Base-by-base conservation (phyloP, 257 asterid species). In the Solanum dulcamara region DNA sequence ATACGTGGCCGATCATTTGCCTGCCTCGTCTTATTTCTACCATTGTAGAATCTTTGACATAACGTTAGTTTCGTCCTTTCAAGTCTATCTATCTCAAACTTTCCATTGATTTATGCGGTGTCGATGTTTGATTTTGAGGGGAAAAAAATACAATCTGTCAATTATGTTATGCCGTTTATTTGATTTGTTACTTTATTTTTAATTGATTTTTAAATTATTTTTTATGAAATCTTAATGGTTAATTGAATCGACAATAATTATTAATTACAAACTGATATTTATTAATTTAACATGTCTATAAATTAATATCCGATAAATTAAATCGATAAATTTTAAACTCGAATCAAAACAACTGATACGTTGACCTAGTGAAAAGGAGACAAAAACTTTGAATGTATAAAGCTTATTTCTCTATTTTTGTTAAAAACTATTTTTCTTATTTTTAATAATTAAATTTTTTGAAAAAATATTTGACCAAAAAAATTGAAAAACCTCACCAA, bases 221-320 rank as follows among this genome's bases (percentile, higher is more conserved):
- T 53, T 53, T 6, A 0, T 6, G 4, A 20, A 7, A 53, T 53
- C 2, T 53, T 18, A 0, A 18, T 53, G 20, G 4, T 4, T 53
- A 53, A 53, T 7, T 0, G 5, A 53, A 53, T 0, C 0, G 26
- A 20, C 20, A 53, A 53, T 18, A 18, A 53, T 10, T 0, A 53
- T 10, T 7, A 18, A 6, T 0, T 0, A 0, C 2, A 7, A 18
- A 53, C 0, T 0, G 1, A 53, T 51, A 53, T 53, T 53, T 20
- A 20, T 18, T 18, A 0, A 6, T 18, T 7, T 53, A 53, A 18
- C 20, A 1, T 53, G 0, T 53, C 11, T 2, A 53, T 0, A 20
- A 55, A 55, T 20, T 0, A 0, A 0, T 33, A 33, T 1, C 35
- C 3, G 3, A 33, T 33, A 33, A 33, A 33, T 33, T 3, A 33